Conservation (phyloP, 805 yeast genomes). For the Candida dendrica region DNA sequence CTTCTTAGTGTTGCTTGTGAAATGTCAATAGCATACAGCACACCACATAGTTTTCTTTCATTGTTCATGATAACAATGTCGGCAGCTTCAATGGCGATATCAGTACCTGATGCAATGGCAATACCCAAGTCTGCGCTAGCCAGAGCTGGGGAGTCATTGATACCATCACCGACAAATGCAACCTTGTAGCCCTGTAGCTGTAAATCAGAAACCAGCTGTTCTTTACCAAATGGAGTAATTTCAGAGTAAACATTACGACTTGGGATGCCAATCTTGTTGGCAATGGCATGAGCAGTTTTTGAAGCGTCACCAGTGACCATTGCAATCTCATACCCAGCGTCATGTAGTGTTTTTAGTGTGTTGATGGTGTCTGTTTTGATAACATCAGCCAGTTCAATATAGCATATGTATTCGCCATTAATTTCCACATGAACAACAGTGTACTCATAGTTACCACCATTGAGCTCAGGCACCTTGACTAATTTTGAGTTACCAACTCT, state of each 20-base stretch:
- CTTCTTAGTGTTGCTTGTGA: constrained; percentile 63
- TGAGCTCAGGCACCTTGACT: constrained; percentile 18
- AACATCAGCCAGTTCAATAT: constrained; percentile 58
- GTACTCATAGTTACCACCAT: constrained; percentile 1
- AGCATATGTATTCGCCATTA: constrained; percentile 54
- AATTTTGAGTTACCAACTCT: constrained; percentile 48
- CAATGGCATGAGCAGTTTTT: constrained; percentile 57
- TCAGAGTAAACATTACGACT: constrained; percentile 61
- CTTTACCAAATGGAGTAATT: constrained; percentile 72
- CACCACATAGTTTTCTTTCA: constrained; percentile 33
- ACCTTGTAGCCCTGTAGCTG: constrained; percentile 43
- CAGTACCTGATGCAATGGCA: constrained; percentile 89
- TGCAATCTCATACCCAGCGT: constrained; percentile 55
- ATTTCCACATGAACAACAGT: constrained; percentile 54
- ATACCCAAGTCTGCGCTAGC: constrained; percentile 85
- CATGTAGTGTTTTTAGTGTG: constrained; percentile 48
- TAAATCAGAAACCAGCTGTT: constrained; percentile 52
- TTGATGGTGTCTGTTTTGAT: constrained; percentile 58
- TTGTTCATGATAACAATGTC: constrained; percentile 71
- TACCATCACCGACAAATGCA: constrained; percentile 95
- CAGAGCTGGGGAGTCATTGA: constrained; percentile 95
- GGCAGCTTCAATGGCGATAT: constrained; percentile 95
- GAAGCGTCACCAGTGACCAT: constrained; percentile 87
- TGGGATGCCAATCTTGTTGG: constrained; percentile 60
- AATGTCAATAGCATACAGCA: constrained; percentile 58